phyloP scores from a whole-genome alignment of 257 asterid genomes.

The Datura wrightii region DNA sequence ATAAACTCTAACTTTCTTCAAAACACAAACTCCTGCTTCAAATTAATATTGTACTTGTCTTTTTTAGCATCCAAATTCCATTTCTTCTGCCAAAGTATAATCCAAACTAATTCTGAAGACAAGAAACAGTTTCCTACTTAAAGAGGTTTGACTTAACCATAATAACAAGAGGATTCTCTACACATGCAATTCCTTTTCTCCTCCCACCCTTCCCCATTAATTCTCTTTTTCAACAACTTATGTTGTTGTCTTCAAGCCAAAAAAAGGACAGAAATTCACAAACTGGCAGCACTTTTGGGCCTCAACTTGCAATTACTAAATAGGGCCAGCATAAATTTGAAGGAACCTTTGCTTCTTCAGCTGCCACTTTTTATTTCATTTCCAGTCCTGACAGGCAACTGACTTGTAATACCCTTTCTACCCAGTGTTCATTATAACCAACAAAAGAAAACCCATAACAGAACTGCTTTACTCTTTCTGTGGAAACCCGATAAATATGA shows the following conservation, averaged over 20 bases:
- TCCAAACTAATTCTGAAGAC: constrained; percentile 10
- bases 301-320: constrained; percentile 12
- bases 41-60: neutral
- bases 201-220: neutral
- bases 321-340: neutral
- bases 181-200: constrained; percentile 15
- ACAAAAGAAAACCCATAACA: neutral
- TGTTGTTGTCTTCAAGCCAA: constrained; percentile 1
- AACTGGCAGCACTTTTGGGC: neutral
- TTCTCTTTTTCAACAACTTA: neutral
- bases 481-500: neutral
- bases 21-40: constrained; percentile 1
- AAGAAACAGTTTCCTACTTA: neutral
- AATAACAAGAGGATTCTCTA: neutral
- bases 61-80: neutral
- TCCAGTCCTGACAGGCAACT: constrained; percentile 21
- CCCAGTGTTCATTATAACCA: constrained; percentile 4
- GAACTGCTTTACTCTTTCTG: neutral
- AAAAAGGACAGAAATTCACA: neutral
- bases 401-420: neutral
- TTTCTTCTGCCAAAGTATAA: constrained; percentile 13
- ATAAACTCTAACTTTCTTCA: neutral
- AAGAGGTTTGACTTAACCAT: neutral
- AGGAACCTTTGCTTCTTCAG: constrained; percentile 7
- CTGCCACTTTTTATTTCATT: constrained; percentile 1